Evolutionary conservation across 2,329 filamentous ascomycete genomes (phyloP), one percentile per base, ranked within the genome.

Genomic region (Blastomyces silverae): DNA sequence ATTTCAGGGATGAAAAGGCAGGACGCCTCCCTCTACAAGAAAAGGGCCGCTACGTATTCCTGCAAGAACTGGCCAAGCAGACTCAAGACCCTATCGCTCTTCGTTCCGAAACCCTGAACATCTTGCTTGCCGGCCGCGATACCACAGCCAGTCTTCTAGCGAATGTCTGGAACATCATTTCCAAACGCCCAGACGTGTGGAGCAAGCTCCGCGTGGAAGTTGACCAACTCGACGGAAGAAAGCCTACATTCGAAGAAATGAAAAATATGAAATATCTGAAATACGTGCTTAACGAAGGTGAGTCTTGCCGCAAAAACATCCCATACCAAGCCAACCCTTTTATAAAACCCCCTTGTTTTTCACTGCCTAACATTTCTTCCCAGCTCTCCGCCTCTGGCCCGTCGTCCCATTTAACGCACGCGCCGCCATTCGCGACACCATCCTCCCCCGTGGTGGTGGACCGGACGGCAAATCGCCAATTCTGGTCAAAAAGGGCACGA

Each of bases 241-340:
- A 74, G 61, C 76, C 75, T 0, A 91, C 88, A 0, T 96, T 95
- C 75, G 83, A 86, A n/a, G 85, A 96, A 73, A 82, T 96, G 64
- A 96, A 96, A 81, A 83, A 83, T 69, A 96, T 96, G 91, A 88
- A 89, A 71, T 96, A 94, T 75, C 84, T 94, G 11, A 80, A 78
- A 61, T 79, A 87, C 70, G 79, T 89, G 61, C 82, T 95, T 70
- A 89, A 90, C 77, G 91, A 95, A 78, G 89, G 67, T 69, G 46
- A 42, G 66, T 37, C 22, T 25, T 11, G 34, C 55, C 55, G 42
- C 42, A 44, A 22, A 58, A 11, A 25, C 2, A n/a, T 7, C n/a
- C 20, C 2, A 42, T 13, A 28, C 10, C 5, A 48, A 61, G 28
- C 20, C n/a, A 39, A 46, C 34, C 13, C 31, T 25, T 25, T 37